Evolutionary conservation across 2,329 filamentous ascomycete genomes (phyloP), one percentile per base, ranked within the genome.

Genomic region (Cadophora luteo-olivacea): DNA sequence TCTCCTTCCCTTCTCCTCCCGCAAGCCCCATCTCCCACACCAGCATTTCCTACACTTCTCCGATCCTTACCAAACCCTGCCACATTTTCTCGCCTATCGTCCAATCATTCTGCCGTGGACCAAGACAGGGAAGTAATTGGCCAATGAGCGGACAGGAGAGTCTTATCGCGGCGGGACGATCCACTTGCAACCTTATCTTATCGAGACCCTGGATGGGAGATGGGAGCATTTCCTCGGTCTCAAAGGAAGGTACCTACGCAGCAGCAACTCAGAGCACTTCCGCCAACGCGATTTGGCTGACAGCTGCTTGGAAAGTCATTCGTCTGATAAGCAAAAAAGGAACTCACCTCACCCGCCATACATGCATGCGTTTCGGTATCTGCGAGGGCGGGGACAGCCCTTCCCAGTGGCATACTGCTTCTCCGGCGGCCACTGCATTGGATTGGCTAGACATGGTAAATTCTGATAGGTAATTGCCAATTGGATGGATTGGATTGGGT

Each of bases 21-120:
- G 29, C 3, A 14, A 25, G 22, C 22, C 14, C 57, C 57, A 29
- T 45, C 57, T 25, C 4, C 32, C 11, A 41, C 36, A 60, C 33
- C 33, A 60, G 57, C 57, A 60, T 60, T 60, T 60, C 57, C 57
- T 41, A 45, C 57, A 7, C 36, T 60, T 60, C 57, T 60, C 57
- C 57, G 57, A 49, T 4, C 3, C 8, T 29, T 1, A 2, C 6
- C 1, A 22, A 22, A 9, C 57, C 57, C 32, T 33, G 19, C 1
- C n/a, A 24, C 4, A 2, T 0, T 8, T 4, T 2, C 57, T 60
- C 57, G 33, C 33, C 33, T 60, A 24, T 41, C 36, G 14, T 29
- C 57, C 33, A 41, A 60, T 60, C 36, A 60, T 1, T 5, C 12
- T 16, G 8, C 19, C 33, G 8, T 11, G 55, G 3, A 25, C 19